Conservation (phyloP, 495 filamentous ascomycete genomes). For the Hypoxylon fragiforme region DNA sequence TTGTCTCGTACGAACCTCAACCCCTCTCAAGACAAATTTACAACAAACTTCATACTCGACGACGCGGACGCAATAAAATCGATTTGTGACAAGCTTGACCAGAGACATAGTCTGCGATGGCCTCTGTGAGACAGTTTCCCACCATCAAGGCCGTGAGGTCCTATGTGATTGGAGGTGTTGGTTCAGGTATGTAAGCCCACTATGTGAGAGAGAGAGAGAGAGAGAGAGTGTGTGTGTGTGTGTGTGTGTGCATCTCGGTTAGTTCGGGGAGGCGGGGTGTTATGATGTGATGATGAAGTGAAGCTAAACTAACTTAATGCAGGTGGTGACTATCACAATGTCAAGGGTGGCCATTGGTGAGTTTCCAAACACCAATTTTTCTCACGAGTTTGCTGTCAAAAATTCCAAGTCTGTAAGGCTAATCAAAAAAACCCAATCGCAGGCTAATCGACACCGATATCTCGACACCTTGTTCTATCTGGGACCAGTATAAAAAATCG, state of each 20-base stretch:
- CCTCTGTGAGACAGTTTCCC: slow-evolving; percentile 59
- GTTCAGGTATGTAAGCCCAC: slow-evolving; percentile 58
- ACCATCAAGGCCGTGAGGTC: slow-evolving; percentile 80
- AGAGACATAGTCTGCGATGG: slow-evolving; percentile 38
- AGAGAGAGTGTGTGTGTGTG: no score
- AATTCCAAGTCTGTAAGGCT: no score
- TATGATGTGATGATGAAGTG: neutral
- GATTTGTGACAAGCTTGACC: slow-evolving; percentile 1
- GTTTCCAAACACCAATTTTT: slow-evolving; percentile 6
- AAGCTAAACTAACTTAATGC: slow-evolving; percentile 7
- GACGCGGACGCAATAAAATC: neutral
- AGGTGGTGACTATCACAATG: slow-evolving; percentile 93
- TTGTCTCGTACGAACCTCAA: no score
- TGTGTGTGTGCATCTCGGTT: no score
- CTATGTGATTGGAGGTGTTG: slow-evolving; percentile 82
- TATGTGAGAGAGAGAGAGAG: neutral
- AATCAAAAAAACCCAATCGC: neutral
- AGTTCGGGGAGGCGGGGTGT: slow-evolving; percentile 7
- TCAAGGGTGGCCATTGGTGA: slow-evolving; percentile 84
- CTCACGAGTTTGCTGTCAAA: neutral
- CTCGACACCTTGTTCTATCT: slow-evolving; percentile 86
- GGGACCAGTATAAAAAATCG: slow-evolving; percentile 83
- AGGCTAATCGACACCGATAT: slow-evolving; percentile 89
- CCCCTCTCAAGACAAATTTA: no score
- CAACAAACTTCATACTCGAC: no score